phyloP scores from a whole-genome alignment of 192 early-diverging fungal genomes.

The Geosiphon pyriformis region DNA sequence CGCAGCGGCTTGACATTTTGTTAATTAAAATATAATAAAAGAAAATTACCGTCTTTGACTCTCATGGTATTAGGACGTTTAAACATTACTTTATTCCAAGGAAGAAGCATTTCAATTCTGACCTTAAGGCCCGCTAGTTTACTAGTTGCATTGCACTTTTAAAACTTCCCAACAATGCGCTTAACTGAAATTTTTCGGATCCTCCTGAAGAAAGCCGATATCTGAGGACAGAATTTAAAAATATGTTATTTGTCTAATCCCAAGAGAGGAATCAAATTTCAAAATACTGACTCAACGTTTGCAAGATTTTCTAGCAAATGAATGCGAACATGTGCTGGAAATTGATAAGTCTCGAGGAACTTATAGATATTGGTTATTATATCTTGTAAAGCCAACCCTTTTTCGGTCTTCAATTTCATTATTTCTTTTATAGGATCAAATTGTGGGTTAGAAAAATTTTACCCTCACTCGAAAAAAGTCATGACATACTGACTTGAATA shows the following conservation, averaged over 20 bases:
- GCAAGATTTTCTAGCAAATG: constrained; percentile 77
- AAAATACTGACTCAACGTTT: constrained; percentile 74
- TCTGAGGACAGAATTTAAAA: constrained; percentile 31
- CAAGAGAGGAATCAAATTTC: not conserved
- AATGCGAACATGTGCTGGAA: constrained; percentile 62
- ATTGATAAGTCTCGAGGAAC: constrained; percentile 61
- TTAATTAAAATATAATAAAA: no score
- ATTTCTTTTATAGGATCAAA: constrained; percentile 52
- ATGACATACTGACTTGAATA: constrained; percentile 45
- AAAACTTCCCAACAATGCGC: constrained; percentile 83
- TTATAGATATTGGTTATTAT: constrained; percentile 78
- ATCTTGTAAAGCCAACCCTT: constrained; percentile 87
- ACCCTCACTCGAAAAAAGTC: no score
- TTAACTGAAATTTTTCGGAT: constrained; percentile 83
- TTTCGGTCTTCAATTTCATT: constrained; percentile 65
- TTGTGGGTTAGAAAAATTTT: not conserved
- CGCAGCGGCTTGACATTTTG: no score
- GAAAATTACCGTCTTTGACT: no score
- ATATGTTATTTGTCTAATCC: not conserved
- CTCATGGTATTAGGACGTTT: no score
- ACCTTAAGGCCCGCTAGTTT: no score
- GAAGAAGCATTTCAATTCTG: no score
- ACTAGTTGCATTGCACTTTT: constrained; percentile 45
- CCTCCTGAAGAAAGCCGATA: constrained; percentile 80
- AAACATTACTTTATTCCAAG: no score